These are phyloP conservation scores for Chromera velia DNA, from an alignment of 73 alveolate genomes.

Conservation along the genomic window DNA sequence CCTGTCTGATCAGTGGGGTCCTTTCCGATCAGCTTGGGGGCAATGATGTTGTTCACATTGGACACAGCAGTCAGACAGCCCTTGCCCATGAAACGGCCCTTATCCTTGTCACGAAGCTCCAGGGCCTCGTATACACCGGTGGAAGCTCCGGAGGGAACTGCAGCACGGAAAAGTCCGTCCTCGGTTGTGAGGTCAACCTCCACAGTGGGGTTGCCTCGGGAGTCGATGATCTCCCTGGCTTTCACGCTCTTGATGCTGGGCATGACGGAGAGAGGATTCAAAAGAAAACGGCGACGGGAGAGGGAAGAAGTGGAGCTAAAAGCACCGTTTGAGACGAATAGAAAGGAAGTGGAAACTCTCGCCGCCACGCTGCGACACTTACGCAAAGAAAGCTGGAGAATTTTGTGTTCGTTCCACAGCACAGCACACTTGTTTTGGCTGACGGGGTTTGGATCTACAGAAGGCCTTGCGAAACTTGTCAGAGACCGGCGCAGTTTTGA, in stretches of 20 bases:
- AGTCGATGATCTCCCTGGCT: conserved; percentile 90
- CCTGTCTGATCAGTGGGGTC: conserved; percentile 63
- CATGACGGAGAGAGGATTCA: conserved; percentile 9
- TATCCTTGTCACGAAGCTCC: conserved; percentile 73
- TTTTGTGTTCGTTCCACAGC: too few species aligned
- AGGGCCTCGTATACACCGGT: conserved; percentile 93
- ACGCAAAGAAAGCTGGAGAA: too few species aligned
- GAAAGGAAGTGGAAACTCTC: too few species aligned
- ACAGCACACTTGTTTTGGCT: too few species aligned
- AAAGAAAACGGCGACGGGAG: too few species aligned
- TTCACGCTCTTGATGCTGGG: conserved; percentile 64
- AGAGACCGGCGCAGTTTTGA: too few species aligned
- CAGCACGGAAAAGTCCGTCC: conserved; percentile 81
- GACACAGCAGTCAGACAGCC: conserved; percentile 88
- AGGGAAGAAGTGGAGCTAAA: too few species aligned
- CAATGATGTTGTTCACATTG: conserved; percentile 66
- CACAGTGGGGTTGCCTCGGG: conserved; percentile 91
- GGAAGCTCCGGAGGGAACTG: conserved; percentile 95
- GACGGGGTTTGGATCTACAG: too few species aligned
- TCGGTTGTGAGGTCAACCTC: conserved; percentile 78
- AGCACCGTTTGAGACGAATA: too few species aligned
- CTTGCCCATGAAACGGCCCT: conserved; percentile 72
- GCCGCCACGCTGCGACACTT: too few species aligned
- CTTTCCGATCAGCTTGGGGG: conserved; percentile 66
- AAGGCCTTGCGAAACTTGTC: too few species aligned